Percentiles rank a stretch among this genome's conserved stretches.
Conservation (phyloP, 768 basidiomycete species). For the Arthromyces matolae region DNA sequence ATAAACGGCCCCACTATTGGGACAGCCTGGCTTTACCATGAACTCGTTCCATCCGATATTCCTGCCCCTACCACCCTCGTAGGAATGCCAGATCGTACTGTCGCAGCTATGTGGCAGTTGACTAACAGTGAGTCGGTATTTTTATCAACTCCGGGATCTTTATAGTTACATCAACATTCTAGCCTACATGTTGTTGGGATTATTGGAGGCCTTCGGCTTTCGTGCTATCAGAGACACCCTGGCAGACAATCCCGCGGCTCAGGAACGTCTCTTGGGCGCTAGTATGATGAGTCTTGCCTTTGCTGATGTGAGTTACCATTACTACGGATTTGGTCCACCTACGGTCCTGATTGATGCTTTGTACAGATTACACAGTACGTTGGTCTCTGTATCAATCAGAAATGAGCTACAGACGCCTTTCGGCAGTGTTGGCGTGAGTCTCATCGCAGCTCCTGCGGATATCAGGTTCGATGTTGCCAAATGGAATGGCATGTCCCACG, state of each 20-base stretch:
- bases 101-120: conserved; percentile 65
- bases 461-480: conserved; percentile 43
- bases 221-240: conserved; percentile 62
- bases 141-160: background rate
- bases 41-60: conserved; percentile 51
- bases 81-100: conserved; percentile 45
- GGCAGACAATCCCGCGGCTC: conserved; percentile 50
- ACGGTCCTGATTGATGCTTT: background rate
- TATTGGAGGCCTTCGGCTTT: conserved; percentile 64
- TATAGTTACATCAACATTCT: conserved; percentile 7
- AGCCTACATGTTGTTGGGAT: conserved; percentile 38
- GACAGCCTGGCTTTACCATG: conserved; percentile 61
- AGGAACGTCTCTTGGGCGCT: conserved; percentile 67
- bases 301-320: conserved; percentile 56
- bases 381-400: background rate
- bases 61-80: conserved; percentile 22
- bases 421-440: conserved; percentile 57
- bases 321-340: background rate
- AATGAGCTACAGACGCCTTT: conserved; percentile 6
- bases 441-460: conserved; percentile 53
- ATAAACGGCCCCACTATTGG: conserved; percentile 58
- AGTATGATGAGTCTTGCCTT: conserved; percentile 59
- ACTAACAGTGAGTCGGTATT: conserved; percentile 49
- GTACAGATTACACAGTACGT: conserved; percentile 60
- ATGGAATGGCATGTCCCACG: conserved; percentile 77